Evolutionary conservation across 139 green algal species (phyloP).

Genomic region (Coelastrella sp.): DNA sequence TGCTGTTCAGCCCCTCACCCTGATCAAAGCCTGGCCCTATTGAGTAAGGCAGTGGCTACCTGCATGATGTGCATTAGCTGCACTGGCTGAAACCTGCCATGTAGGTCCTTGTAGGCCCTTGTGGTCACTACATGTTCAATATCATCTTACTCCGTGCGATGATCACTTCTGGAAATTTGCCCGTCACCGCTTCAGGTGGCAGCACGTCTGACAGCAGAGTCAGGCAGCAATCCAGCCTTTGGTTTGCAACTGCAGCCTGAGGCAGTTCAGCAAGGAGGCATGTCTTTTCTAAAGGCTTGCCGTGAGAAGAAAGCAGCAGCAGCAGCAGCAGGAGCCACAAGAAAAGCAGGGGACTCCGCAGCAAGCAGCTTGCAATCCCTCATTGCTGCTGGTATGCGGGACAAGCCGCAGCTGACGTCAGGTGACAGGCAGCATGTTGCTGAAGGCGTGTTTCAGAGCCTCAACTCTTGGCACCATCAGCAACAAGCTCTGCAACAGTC

Average conservation of each 20-base stretch:
- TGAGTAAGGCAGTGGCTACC: too few species aligned
- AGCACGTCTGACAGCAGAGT: slow-evolving; percentile 22
- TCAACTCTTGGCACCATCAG: background rate
- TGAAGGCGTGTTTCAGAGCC: background rate
- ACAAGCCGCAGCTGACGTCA: too few species aligned
- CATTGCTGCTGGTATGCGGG: too few species aligned
- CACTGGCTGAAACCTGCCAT: too few species aligned
- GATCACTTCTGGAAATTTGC: too few species aligned
- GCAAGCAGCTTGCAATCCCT: too few species aligned
- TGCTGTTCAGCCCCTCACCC: too few species aligned
- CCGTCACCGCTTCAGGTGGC: slow-evolving; percentile 11
- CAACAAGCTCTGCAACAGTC: slow-evolving; percentile 35
- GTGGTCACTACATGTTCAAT: too few species aligned
- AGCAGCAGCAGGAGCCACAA: background rate
- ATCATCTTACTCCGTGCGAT: too few species aligned
- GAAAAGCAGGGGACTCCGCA: too few species aligned
- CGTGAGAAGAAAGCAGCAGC: background rate
- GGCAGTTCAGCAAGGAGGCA: background rate
- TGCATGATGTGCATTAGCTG: too few species aligned
- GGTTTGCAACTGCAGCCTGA: background rate
- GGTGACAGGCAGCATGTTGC: background rate
- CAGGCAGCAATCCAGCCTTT: background rate
- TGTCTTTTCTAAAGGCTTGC: background rate
- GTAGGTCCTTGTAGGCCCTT: background rate
- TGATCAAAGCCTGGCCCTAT: too few species aligned